Evolutionary conservation across 2,329 filamentous ascomycete species (phyloP).

Genomic region (Ophiostoma perfectum): DNA sequence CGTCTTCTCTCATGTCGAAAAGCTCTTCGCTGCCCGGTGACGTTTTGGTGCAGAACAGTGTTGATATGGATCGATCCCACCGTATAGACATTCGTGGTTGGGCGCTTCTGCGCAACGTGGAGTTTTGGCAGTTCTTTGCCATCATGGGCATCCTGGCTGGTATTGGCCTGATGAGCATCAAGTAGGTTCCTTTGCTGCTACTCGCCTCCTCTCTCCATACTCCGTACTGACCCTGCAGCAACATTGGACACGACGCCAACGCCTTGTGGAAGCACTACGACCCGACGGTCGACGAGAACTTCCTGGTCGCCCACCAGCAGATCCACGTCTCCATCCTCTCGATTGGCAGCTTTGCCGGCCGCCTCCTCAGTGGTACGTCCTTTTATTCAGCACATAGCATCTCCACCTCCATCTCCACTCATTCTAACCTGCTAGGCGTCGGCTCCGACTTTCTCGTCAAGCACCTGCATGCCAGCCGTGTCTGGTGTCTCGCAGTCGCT

Average conservation of each 20-base stretch:
- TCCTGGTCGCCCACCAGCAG: constrained; percentile 75
- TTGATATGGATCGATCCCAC: constrained; percentile 69
- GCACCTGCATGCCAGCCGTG: constrained; percentile 68
- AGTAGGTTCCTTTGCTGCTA: constrained; percentile 55
- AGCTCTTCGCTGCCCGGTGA: constrained; percentile 49
- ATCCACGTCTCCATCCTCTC: constrained; percentile 95
- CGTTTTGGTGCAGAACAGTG: constrained; percentile 51
- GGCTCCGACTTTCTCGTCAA: constrained; percentile 89
- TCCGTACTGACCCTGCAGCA: constrained; percentile 48
- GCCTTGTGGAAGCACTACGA: constrained; percentile 87
- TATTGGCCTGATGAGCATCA: constrained; percentile 97
- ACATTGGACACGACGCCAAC: constrained; percentile 85
- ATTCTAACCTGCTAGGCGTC: constrained; percentile 45
- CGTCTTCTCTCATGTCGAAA: constrained; percentile 69
- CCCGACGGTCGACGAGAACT: constrained; percentile 61
- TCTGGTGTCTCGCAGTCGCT: constrained; percentile 84
- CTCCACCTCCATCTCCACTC: too few relatives aligned
- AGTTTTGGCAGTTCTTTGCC: constrained; percentile 88
- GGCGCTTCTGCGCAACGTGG: constrained; percentile 61
- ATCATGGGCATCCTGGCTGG: constrained; percentile 89
- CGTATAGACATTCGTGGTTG: constrained; percentile 87
- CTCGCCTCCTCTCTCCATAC: constrained; percentile 4
- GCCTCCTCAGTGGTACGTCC: constrained; percentile 58
- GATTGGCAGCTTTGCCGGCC: constrained; percentile 75
- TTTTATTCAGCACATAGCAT: not conserved